phyloP scores from a whole-genome alignment of 2,329 filamentous ascomycete genomes.

The Ophiostoma piceae region DNA sequence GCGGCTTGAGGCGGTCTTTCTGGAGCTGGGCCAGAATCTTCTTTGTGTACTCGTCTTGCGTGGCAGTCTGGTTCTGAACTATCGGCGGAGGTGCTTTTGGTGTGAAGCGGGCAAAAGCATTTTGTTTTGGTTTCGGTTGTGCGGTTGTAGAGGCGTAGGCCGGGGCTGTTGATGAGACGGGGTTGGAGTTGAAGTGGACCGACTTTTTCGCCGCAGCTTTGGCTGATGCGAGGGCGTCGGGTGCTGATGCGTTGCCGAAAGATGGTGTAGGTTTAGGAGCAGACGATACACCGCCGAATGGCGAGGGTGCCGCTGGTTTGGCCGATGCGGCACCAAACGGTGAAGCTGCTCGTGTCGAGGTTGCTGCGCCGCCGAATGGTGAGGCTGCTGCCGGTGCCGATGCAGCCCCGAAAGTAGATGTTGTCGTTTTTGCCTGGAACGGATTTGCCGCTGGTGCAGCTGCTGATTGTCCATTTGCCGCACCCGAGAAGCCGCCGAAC shows the following conservation, averaged over 20 bases:
- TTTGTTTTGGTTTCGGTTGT: slow-evolving; percentile 8
- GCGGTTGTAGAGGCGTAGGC: neutral
- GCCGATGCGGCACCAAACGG: no score
- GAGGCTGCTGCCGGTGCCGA: neutral
- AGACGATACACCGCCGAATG: neutral
- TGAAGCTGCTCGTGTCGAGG: neutral
- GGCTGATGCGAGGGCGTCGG: neutral
- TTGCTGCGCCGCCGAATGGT: neutral
- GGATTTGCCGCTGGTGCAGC: neutral
- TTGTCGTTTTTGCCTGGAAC: neutral
- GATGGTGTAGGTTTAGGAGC: neutral
- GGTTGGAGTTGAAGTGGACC: slow-evolving; percentile 20
- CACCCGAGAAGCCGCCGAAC: neutral
- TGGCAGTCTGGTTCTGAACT: neutral
- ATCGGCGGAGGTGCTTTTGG: neutral
- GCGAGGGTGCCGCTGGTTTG: neutral
- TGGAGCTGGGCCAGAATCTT: slow-evolving; percentile 49
- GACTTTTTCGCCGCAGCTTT: slow-evolving; percentile 20
- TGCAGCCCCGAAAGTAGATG: neutral
- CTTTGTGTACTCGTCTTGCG: slow-evolving; percentile 39
- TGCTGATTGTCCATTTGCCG: neutral
- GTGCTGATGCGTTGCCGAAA: neutral
- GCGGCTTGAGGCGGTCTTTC: slow-evolving; percentile 51
- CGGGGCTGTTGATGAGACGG: slow-evolving; percentile 2
- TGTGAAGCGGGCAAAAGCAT: neutral